Conservation (phyloP, 1,284 basidiomycete species). For the Ustilago curta region DNA sequence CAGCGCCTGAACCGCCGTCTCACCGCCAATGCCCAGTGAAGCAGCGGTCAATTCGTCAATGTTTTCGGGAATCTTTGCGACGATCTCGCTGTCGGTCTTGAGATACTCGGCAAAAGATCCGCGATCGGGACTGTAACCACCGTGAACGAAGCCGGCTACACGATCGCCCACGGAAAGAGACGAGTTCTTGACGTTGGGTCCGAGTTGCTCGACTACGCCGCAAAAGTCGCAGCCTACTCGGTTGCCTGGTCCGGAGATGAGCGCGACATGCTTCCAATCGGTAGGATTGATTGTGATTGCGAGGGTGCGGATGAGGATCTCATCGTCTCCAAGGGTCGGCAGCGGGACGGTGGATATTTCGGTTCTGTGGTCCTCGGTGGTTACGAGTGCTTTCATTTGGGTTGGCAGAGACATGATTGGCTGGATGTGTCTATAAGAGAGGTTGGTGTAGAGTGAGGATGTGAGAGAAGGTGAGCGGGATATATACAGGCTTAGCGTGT, state of each 20-base stretch:
- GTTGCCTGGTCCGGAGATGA: slow-evolving; percentile 66
- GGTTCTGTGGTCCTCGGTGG: slow-evolving; percentile 51
- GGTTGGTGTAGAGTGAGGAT: not conserved
- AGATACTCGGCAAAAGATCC: slow-evolving; percentile 70
- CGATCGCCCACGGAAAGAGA: slow-evolving; percentile 74
- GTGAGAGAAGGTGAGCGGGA: too few relatives aligned
- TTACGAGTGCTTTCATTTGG: slow-evolving; percentile 58
- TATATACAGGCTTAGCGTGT: not conserved
- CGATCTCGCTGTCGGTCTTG: slow-evolving; percentile 57
- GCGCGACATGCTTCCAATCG: slow-evolving; percentile 69
- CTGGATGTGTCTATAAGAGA: not conserved
- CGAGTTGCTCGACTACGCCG: slow-evolving; percentile 74
- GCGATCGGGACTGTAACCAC: slow-evolving; percentile 67
- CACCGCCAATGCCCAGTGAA: slow-evolving; percentile 59
- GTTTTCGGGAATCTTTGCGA: slow-evolving; percentile 57
- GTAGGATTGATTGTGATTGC: slow-evolving; percentile 66
- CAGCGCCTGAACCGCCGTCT: slow-evolving; percentile 61
- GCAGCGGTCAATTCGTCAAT: slow-evolving; percentile 44
- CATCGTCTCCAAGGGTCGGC: slow-evolving; percentile 48
- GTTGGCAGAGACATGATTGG: slow-evolving; percentile 25
- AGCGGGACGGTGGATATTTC: slow-evolving; percentile 53
- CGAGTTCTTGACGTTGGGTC: slow-evolving; percentile 52
- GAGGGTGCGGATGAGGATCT: slow-evolving; percentile 54
- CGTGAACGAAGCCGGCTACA: slow-evolving; percentile 73
- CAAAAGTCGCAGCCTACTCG: slow-evolving; percentile 75